These are phyloP conservation scores for Colletotrichum phormii DNA, from an alignment of 2,329 filamentous ascomycete species.

Conservation along the genomic window DNA sequence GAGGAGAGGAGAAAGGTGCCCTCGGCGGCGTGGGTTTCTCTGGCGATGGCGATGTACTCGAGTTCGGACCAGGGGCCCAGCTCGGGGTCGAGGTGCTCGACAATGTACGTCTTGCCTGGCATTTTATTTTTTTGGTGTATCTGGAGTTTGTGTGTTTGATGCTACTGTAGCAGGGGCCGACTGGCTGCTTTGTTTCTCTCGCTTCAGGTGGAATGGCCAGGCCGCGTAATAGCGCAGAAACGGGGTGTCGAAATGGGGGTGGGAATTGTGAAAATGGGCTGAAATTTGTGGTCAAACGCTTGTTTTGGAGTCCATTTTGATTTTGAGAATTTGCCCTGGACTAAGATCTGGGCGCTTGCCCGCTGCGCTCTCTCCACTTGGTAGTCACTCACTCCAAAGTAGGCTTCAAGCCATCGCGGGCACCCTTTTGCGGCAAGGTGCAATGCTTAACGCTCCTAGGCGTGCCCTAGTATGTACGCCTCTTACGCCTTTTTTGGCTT, in stretches of 20 bases:
- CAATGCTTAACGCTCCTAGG: constrained; percentile 10
- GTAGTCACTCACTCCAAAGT: too few relatives aligned
- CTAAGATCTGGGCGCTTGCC: constrained; percentile 8
- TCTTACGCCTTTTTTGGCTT: background rate
- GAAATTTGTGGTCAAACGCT: constrained; percentile 30
- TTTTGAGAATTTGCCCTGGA: constrained; percentile 4
- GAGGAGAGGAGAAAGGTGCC: constrained; percentile 86
- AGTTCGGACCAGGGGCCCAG: constrained; percentile 93
- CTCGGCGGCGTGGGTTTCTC: constrained; percentile 76
- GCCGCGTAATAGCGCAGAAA: constrained; percentile 23
- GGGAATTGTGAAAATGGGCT: constrained; percentile 2
- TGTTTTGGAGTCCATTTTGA: constrained; percentile 25
- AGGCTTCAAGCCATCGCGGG: constrained; percentile 7
- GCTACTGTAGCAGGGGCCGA: too few relatives aligned
- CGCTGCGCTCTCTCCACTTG: constrained; percentile 11
- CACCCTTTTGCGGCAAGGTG: background rate
- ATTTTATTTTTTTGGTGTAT: background rate
- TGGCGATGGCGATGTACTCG: constrained; percentile 89
- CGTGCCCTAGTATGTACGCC: constrained; percentile 20
- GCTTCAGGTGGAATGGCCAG: constrained; percentile 6
- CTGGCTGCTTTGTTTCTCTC: background rate
- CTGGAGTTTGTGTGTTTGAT: background rate
- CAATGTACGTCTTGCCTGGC: constrained; percentile 81
- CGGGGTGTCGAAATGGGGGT: background rate
- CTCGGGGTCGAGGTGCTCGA: constrained; percentile 96